Evolutionary conservation across 768 basidiomycete species (phyloP).

Genomic region (Termitomyces sp.): DNA sequence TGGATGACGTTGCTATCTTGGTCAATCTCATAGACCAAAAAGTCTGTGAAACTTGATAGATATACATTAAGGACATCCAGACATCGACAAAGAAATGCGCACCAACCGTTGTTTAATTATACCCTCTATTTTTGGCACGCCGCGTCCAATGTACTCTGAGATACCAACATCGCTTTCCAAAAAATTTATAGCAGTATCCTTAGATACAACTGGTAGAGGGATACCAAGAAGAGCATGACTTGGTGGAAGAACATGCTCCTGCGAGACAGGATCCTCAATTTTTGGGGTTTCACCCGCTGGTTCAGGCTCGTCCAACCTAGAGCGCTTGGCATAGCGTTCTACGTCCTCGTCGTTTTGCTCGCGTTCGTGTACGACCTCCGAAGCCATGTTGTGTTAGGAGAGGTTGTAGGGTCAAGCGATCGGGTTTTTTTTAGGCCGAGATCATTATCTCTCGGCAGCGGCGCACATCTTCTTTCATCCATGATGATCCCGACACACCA

Average conservation of each 20-base stretch:
- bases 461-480: neutral
- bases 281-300: slow-evolving; percentile 1
- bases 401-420: slow-evolving; percentile 5
- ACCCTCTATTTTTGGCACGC: slow-evolving; percentile 71
- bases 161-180: slow-evolving; percentile 87
- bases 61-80: neutral
- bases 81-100: neutral
- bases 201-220: slow-evolving; percentile 41
- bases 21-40: slow-evolving; percentile 90
- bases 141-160: slow-evolving; percentile 73
- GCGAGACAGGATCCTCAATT: slow-evolving; percentile 10
- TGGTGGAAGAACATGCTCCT: slow-evolving; percentile 54
- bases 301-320: slow-evolving; percentile 28
- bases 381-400: slow-evolving; percentile 23
- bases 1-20: slow-evolving; percentile 76
- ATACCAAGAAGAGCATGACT: slow-evolving; percentile 69
- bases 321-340: slow-evolving; percentile 40
- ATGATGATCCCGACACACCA: slow-evolving; percentile 30
- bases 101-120: slow-evolving; percentile 95
- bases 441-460: slow-evolving; percentile 9
- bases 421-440: slow-evolving; percentile 10
- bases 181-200: slow-evolving; percentile 51
- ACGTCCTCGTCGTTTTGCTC: slow-evolving; percentile 43
- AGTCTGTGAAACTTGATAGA: slow-evolving; percentile 84
- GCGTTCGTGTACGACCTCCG: slow-evolving; percentile 39